Conservation (phyloP, 2,329 filamentous ascomycete species). For the Calonectria honghensis region DNA sequence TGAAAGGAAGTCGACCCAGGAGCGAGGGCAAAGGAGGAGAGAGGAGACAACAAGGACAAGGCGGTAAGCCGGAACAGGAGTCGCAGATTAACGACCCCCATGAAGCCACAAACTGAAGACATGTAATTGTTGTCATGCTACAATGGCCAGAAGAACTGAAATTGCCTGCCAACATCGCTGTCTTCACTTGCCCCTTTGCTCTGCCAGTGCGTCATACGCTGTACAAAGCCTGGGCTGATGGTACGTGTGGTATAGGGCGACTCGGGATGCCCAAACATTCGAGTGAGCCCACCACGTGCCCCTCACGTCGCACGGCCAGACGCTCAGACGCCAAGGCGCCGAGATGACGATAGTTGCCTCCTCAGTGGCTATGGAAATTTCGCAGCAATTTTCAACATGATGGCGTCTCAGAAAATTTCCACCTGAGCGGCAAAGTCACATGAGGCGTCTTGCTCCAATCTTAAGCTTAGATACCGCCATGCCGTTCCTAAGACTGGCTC, state of each 20-base stretch:
- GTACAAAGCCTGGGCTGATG: conserved; percentile 41
- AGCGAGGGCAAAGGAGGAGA: conserved; percentile 14
- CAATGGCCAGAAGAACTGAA: conserved; percentile 7
- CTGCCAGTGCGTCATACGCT: conserved; percentile 32
- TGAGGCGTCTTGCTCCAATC: conserved; percentile 10
- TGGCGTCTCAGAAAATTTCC: conserved; percentile 17
- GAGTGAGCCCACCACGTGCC: conserved; percentile 53
- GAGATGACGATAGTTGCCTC: conserved; percentile 24
- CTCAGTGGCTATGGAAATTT: conserved; percentile 32
- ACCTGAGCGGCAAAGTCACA: conserved; percentile 2
- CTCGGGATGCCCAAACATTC: conserved; percentile 44
- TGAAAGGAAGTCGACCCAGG: conserved; percentile 19
- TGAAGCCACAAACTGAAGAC: conserved; percentile 23
- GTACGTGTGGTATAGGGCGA: conserved; percentile 15
- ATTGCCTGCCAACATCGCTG: conserved; percentile 5
- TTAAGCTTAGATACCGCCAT: conserved; percentile 18
- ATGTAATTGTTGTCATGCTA: conserved; percentile 20
- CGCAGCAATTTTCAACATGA: neutral
- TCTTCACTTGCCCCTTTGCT: neutral
- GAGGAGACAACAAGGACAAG: conserved; percentile 29
- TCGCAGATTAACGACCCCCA: conserved; percentile 24
- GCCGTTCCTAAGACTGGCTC: conserved; percentile 8
- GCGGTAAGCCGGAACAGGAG: conserved; percentile 23
- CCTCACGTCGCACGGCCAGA: conserved; percentile 42
- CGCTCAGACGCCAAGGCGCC: conserved; percentile 38